Base-by-base conservation (phyloP, 2,329 filamentous ascomycete species). In the Fusarium mexicanum region DNA sequence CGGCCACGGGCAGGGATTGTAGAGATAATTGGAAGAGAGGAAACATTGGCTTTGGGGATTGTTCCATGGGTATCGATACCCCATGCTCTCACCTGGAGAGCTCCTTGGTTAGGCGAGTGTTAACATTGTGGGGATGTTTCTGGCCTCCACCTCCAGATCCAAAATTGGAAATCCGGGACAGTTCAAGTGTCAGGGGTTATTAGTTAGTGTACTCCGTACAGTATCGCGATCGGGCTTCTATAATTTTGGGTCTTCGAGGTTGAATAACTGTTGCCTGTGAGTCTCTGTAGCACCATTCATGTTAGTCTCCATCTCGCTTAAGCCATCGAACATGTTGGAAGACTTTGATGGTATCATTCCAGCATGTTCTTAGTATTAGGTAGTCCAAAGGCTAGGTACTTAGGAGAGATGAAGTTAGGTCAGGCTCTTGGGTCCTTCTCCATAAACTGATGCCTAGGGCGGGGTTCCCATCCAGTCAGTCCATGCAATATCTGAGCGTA, bases 131-230 rank as follows among this genome's bases (percentile, higher is more conserved):
- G 73, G 47, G 69, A 73, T 69, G 33, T 50, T 20, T 35, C 50
- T 64, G 55, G 50, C 64, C 44, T 70, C 69, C 70, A 69, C 64
- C 44, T 46, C 33, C 12, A 35, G 13, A 29, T 57, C 67, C 70
- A 41, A 50, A 73, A 73, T 62, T 51, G 71, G 71, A 71, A 73
- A 73, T 55, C 70, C 61, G 71, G 71, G 40, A 67, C 51, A 38
- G 58, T 47, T 35, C 41, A 64, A 51, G 50, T 61, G 40, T n/a
- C 57, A 69, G 64, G 67, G 67, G 38, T 50, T 26, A 37, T 29
- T 29, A 29, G 29, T 44, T 22, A 16, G 47, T 63, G 31, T 69
- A 40, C 57, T 16, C 35, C 35, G 16, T 37, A 37, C 14, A 14
- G 33, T 16, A 35, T 35, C 40, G 18, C 33, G 50, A 69, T 64